phyloP scores from a whole-genome alignment of 257 asterid species.

The Ligustrum vulgare region DNA sequence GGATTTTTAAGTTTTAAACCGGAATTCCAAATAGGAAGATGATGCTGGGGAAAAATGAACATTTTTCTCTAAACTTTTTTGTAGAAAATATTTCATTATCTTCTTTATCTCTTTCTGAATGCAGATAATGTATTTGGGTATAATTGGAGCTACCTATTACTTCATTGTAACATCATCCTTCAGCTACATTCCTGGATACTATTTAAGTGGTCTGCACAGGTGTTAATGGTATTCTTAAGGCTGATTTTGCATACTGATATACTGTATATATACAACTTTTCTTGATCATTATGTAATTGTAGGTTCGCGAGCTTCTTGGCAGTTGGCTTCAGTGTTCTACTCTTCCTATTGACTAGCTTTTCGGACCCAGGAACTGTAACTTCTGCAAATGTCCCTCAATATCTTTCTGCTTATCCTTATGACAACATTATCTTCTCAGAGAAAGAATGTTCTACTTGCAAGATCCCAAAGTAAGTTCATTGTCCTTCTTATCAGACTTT shows the following conservation, averaged over 20 bases:
- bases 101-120: conserved; percentile 29
- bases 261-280: conserved; percentile 23
- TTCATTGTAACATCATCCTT: conserved; percentile 62
- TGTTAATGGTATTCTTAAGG: conserved; percentile 27
- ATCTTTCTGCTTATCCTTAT: conserved; percentile 82
- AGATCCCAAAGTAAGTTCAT: conserved; percentile 75
- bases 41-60: conserved; percentile 3
- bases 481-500: conserved; percentile 20
- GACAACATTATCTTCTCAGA: conserved; percentile 79
- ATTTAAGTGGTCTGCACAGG: conserved; percentile 86
- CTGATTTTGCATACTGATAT: conserved; percentile 19
- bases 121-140: conserved; percentile 80
- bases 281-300: conserved; percentile 28
- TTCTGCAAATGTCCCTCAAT: conserved; percentile 66
- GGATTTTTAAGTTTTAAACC: not conserved
- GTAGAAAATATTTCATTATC: conserved; percentile 16
- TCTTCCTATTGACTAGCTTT: conserved; percentile 92
- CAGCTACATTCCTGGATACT: conserved; percentile 87
- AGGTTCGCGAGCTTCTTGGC: conserved; percentile 92
- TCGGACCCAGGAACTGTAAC: conserved; percentile 97
- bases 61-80: not conserved
- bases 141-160: conserved; percentile 81
- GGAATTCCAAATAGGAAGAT: conserved; percentile 6
- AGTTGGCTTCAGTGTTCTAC: conserved; percentile 80
- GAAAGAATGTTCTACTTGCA: conserved; percentile 93